These are phyloP conservation scores for Rhododendron ovatum DNA, from an alignment of 148 eudicot genomes.

Conservation along the genomic window DNA sequence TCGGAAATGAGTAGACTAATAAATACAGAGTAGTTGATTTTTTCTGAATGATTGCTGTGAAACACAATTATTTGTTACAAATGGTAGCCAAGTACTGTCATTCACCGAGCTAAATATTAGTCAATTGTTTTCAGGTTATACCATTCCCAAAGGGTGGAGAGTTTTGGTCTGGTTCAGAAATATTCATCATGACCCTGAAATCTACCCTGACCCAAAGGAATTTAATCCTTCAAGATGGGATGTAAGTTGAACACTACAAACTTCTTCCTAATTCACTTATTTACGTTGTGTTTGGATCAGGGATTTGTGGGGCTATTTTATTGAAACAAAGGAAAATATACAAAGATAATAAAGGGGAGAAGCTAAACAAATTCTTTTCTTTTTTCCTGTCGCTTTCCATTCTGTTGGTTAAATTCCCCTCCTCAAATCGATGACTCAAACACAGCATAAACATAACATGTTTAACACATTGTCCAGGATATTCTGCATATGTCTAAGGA, in stretches of 20 bases:
- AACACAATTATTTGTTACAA: background rate
- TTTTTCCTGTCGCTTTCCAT: background rate
- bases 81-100: background rate
- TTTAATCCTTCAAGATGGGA: conserved; percentile 93
- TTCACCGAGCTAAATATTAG: background rate
- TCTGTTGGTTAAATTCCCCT: background rate
- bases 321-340: background rate
- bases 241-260: conserved; percentile 40
- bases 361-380: background rate
- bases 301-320: background rate
- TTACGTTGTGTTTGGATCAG: background rate
- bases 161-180: conserved; percentile 75
- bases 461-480: background rate
- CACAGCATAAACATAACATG: background rate
- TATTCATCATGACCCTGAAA: conserved; percentile 64
- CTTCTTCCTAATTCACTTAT: background rate
- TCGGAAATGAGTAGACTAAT: background rate
- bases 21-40: background rate
- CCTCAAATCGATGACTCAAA: background rate
- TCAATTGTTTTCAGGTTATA: conserved; percentile 48
- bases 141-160: conserved; percentile 90
- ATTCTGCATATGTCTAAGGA: background rate
- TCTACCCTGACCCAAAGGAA: conserved; percentile 55
- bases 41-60: background rate
- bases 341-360: background rate